Conservation (phyloP, 2,329 filamentous ascomycete species). For the Exophiala viscosa region DNA sequence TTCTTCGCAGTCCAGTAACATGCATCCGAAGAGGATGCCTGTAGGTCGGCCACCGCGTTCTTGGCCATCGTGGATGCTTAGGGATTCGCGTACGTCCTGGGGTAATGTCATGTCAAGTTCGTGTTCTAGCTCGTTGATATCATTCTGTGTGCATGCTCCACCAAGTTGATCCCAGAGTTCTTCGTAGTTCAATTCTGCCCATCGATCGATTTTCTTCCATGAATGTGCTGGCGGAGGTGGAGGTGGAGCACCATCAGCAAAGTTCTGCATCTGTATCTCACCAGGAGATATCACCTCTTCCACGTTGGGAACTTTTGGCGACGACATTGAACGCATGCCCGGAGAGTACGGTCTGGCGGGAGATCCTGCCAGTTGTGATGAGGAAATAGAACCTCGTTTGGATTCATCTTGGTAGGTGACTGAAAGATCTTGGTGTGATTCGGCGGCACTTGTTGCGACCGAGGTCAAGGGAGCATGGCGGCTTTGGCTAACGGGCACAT, state of each 20-base stretch:
- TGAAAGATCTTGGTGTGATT: constrained; percentile 80
- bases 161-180: constrained; percentile 92
- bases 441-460: constrained; percentile 77
- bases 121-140: constrained; percentile 94
- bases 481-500: constrained; percentile 81
- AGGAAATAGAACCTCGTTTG: constrained; percentile 49
- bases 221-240: constrained; percentile 84
- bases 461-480: constrained; percentile 80
- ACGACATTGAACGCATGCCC: constrained; percentile 69
- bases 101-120: constrained; percentile 91
- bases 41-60: constrained; percentile 88
- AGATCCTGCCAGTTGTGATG: constrained; percentile 54
- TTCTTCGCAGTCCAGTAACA: constrained; percentile 97
- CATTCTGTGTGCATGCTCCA: constrained; percentile 87
- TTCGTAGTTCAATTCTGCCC: constrained; percentile 92
- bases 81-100: constrained; percentile 86
- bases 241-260: constrained; percentile 85
- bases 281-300: constrained; percentile 55
- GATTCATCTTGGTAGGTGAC: constrained; percentile 75
- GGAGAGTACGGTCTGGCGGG: constrained; percentile 77
- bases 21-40: constrained; percentile 86
- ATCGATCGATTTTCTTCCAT: constrained; percentile 89
- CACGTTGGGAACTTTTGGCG: constrained; percentile 21
- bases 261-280: constrained; percentile 95
- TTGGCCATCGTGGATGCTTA: constrained; percentile 92